Conservation (phyloP, 1,139 yeast genomes). For the Yamadazyma epiphylla region DNA sequence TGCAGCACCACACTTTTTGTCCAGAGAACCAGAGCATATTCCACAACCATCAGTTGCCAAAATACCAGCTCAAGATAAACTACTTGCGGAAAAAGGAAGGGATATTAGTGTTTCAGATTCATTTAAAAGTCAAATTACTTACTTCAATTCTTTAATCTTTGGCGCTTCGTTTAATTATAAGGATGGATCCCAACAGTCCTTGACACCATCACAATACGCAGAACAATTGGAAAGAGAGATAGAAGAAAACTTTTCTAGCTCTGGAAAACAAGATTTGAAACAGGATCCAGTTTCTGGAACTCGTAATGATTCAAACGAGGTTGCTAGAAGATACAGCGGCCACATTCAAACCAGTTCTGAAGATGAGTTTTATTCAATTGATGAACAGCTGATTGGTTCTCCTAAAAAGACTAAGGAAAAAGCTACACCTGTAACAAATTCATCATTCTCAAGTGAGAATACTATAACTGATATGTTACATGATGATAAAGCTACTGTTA, state of each 20-base stretch:
- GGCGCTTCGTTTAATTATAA: constrained; percentile 3
- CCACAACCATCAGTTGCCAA: constrained; percentile 3
- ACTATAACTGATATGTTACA: constrained; percentile 24
- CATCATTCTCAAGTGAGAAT: constrained; percentile 30
- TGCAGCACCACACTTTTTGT: too few species aligned
- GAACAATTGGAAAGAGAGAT: constrained; percentile 29
- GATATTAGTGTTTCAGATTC: constrained; percentile 15
- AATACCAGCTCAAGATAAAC: constrained; percentile 6
- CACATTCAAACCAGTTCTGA: constrained; percentile 15
- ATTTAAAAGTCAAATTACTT: constrained; percentile 10
- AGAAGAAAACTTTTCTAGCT: constrained; percentile 17
- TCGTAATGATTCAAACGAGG: constrained; percentile 8
- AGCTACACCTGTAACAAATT: constrained; percentile 7
- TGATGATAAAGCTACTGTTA: constrained; percentile 5
- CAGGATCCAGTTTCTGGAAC: too few species aligned
- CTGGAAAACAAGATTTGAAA: too few species aligned
- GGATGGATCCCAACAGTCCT: constrained; percentile 23
- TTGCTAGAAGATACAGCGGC: constrained; percentile 10
- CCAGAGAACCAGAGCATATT: too few species aligned
- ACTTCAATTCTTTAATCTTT: constrained; percentile 9
- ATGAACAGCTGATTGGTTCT: constrained; percentile 13
- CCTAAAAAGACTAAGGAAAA: constrained; percentile 1
- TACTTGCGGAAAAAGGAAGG: constrained; percentile 7
- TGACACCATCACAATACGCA: constrained; percentile 28
- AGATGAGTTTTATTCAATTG: constrained; percentile 32